phyloP scores from a whole-genome alignment of 108 stramenopile genomes.

The Skeletonema grethae region DNA sequence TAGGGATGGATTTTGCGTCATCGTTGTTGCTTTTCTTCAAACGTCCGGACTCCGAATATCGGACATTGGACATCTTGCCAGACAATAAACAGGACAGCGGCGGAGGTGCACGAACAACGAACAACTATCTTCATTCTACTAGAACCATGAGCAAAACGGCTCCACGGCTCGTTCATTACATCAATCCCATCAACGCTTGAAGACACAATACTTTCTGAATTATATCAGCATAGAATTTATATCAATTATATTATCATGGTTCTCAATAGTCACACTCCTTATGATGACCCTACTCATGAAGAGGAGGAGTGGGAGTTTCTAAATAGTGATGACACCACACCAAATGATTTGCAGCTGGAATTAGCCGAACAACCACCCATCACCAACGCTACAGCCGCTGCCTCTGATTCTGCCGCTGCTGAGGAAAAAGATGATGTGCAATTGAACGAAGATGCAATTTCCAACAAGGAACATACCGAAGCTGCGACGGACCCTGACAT shows the following conservation, averaged over 20 bases:
- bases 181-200: neutral
- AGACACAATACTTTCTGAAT: neutral
- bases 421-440: neutral
- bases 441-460: neutral
- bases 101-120: no score
- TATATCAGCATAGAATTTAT: neutral
- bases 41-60: no score
- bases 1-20: no score
- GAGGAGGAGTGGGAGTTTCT: slow-evolving; percentile 16
- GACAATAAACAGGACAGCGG: no score
- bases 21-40: no score
- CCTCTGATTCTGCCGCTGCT: neutral
- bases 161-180: no score
- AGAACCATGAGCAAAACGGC: no score
- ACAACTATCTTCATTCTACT: no score
- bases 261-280: slow-evolving; percentile 18
- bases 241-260: slow-evolving; percentile 11
- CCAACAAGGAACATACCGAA: neutral
- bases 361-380: neutral
- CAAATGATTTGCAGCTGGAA: neutral
- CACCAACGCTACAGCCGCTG: neutral
- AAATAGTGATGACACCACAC: neutral
- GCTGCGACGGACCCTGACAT: neutral
- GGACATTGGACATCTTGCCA: no score
- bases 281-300: slow-evolving; percentile 7